Base-by-base conservation (phyloP, 2,329 filamentous ascomycete species). In the Colletotrichum sp. region DNA sequence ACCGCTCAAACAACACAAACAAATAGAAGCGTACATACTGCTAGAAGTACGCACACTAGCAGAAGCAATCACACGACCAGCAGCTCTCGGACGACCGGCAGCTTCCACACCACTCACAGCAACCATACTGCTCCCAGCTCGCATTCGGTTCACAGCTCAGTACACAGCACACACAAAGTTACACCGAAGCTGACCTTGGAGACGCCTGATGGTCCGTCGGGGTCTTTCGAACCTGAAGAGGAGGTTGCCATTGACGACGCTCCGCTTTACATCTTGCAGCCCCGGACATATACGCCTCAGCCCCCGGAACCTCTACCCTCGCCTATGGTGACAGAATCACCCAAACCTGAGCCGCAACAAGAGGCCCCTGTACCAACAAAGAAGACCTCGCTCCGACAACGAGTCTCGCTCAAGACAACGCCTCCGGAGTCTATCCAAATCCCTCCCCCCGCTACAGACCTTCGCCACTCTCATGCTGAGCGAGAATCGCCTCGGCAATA, bases 251-350 rank as follows among this genome's bases (percentile, higher is more conserved):
- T 78, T 16, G 80, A 81, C 47, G 84, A 88, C 51, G 83, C 84
- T 12, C 81, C 84, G 0, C 77, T 91, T 2, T 91, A 86, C 72
- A 83, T 91, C 27, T 82, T 92, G 6, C 89, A 91, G 75, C 90
- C 90, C 15, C 84, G 86, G 38, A 90, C 89, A 1, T 91, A 91
- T 76, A 90, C 88, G 1, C 90, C 90, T 0, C 83, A 86, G 65
- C 86, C 85, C 6, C 84, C 86, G 0, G 83, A 85, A 13, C 87
- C 88, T 4, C 77, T 86, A 27, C 86, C 87, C 1, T 88, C 88
- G 7, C 88, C 88, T 4, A 83, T 83, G 63, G 76, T 86, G 3
- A 79, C 80, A 36, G 81, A 82, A 18, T 61, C 78, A 12, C 73
- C 76, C n/a, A 59, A 59, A 27, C 36, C 65, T 29, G 70, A 69